A percentile compares a stretch with the other conserved stretches of the same genome.
These are phyloP conservation scores for Lojkania enalia DNA, from an alignment of 2,329 filamentous ascomycete genomes.

Conservation along the genomic window DNA sequence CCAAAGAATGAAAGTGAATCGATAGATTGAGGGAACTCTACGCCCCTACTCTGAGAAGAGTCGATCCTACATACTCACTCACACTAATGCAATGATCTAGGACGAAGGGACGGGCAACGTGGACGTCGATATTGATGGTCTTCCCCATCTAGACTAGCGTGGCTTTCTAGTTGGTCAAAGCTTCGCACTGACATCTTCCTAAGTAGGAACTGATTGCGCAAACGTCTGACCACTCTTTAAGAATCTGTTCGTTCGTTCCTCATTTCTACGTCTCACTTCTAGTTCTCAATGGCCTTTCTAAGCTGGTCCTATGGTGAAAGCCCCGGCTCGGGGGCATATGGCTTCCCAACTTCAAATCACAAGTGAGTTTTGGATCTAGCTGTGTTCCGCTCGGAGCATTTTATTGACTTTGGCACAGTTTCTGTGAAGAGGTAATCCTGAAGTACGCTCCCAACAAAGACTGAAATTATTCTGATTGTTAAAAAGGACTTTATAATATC, in stretches of 20 bases:
- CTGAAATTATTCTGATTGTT: not conserved
- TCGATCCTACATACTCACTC: too few species aligned
- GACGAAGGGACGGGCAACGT: too few species aligned
- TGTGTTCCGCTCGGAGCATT: not conserved
- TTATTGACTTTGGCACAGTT: conserved; percentile 28
- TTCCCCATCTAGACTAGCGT: not conserved
- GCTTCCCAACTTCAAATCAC: conserved; percentile 35
- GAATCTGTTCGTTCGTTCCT: not conserved
- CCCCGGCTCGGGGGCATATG: conserved; percentile 28
- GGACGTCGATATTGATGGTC: not conserved
- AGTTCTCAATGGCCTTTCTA: conserved; percentile 8
- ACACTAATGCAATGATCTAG: too few species aligned
- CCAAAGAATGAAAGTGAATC: not conserved
- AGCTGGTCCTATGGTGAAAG: conserved; percentile 30
- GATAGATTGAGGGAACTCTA: not conserved
- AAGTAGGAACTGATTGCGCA: not conserved
- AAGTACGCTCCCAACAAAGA: not conserved
- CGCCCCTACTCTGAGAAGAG: too few species aligned
- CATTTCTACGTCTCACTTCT: too few species aligned
- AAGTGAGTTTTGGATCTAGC: conserved; percentile 28
- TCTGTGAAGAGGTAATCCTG: conserved; percentile 41
- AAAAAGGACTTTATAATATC: conserved; percentile 59
- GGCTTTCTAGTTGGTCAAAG: not conserved
- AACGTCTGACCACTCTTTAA: not conserved
- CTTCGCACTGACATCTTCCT: not conserved